Percentiles rank a stretch among this genome's conserved stretches.
Conservation (phyloP, 116 monocot genomes). For the Dioscorea cayenensis region DNA sequence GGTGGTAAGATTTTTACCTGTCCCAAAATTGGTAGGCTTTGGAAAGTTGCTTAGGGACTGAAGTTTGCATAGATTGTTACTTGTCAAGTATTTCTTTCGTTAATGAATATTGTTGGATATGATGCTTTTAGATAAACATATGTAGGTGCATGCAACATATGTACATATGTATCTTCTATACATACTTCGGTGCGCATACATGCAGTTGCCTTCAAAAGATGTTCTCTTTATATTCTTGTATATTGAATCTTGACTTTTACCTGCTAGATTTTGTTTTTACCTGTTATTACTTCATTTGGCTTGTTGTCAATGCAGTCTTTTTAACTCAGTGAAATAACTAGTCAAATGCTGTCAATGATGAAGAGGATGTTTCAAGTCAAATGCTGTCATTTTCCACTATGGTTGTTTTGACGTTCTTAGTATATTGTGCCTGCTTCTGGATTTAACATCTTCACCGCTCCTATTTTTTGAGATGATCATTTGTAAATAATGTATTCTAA, state of each 20-base stretch:
- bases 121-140: not conserved
- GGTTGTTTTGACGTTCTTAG: no score
- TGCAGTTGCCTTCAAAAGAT: no score
- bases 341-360: not conserved
- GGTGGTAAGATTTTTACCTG: slow-evolving; percentile 59
- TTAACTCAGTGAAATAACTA: not conserved
- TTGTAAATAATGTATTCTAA: no score
- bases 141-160: no score
- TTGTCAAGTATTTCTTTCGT: not conserved
- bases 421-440: no score
- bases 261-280: no score
- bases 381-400: slow-evolving; percentile 16
- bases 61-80: not conserved
- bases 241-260: no score
- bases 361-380: slow-evolving; percentile 68
- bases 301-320: not conserved
- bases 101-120: not conserved
- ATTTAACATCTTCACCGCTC: no score
- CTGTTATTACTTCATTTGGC: not conserved
- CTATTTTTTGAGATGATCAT: no score
- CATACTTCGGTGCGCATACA: no score
- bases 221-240: no score
- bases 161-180: no score
- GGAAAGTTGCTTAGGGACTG: not conserved
- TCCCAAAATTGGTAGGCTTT: not conserved